Percentiles rank a stretch among this genome's conserved stretches.
phyloP scores from a whole-genome alignment of 371 early-diverging fungal genomes.

The Phascolomyces articulosus region DNA sequence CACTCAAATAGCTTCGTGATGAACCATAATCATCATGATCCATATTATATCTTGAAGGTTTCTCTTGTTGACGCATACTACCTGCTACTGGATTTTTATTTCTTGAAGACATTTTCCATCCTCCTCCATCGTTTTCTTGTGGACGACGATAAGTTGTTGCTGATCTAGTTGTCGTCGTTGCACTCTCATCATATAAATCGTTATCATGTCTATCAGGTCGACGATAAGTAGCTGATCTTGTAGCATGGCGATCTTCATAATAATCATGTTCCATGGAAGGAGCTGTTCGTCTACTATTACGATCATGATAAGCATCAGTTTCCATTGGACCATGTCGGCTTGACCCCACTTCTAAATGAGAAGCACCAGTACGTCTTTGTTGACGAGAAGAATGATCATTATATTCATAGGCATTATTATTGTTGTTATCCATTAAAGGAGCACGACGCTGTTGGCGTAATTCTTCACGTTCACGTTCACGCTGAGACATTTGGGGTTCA shows the following conservation, averaged over 20 bases:
- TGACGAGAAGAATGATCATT: neutral
- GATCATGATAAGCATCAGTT: no score
- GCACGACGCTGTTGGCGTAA: slow-evolving; percentile 23
- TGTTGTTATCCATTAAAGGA: neutral
- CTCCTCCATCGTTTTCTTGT: neutral
- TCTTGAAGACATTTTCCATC: slow-evolving; percentile 3
- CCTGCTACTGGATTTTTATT: neutral
- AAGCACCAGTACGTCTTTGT: no score
- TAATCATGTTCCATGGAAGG: neutral
- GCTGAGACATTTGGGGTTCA: slow-evolving; percentile 29
- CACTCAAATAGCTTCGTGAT: neutral
- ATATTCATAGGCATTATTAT: neutral
- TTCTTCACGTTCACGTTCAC: slow-evolving; percentile 42
- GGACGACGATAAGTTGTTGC: neutral
- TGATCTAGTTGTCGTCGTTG: no score
- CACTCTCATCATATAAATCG: no score
- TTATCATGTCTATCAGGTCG: neutral
- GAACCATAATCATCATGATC: slow-evolving; percentile 7
- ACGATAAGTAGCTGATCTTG: neutral
- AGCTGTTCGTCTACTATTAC: no score
- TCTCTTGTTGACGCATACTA: no score
- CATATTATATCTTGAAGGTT: neutral
- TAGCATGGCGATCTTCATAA: neutral
- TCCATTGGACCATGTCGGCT: no score
- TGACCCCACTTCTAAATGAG: no score